Evolutionary conservation across 1,139 yeast species (phyloP).

Genomic region (Scheffersomyces segobiensis): DNA sequence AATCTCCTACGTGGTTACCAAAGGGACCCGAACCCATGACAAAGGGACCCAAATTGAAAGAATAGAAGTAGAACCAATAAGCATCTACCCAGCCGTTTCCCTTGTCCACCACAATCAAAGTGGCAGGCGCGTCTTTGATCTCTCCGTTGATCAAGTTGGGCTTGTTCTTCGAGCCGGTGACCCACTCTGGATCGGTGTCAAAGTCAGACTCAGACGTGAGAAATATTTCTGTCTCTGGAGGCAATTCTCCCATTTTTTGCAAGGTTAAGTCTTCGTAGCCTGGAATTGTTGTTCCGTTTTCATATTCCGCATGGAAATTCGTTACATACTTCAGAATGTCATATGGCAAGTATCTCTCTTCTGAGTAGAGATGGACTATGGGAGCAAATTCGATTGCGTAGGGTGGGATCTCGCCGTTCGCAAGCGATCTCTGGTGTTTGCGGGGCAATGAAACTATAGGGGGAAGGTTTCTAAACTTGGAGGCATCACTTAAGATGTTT

Average conservation of each 20-base stretch:
- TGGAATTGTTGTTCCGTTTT: constrained; percentile 47
- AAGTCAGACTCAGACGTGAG: constrained; percentile 74
- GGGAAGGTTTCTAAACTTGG: constrained; percentile 32
- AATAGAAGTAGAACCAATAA: constrained; percentile 93
- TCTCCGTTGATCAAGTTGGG: constrained; percentile 76
- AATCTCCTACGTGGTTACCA: constrained; percentile 96
- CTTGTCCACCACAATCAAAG: constrained; percentile 80
- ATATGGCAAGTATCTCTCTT: constrained; percentile 84
- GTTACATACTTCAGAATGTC: constrained; percentile 70
- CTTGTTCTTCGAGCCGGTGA: constrained; percentile 66
- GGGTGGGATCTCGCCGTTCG: constrained; percentile 67
- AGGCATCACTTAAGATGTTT: constrained; percentile 25
- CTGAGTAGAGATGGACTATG: constrained; percentile 81
- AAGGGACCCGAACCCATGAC: constrained; percentile 98
- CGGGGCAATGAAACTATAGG: constrained; percentile 37
- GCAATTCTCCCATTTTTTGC: constrained; percentile 37
- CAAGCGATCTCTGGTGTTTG: constrained; percentile 32
- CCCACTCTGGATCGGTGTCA: constrained; percentile 77
- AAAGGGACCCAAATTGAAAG: constrained; percentile 92
- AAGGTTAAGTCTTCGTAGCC: constrained; percentile 41
- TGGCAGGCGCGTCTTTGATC: constrained; percentile 75
- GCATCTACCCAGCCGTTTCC: constrained; percentile 94
- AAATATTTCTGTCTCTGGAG: constrained; percentile 29
- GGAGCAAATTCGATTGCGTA: constrained; percentile 78
- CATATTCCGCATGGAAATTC: constrained; percentile 54